These are phyloP conservation scores for Penicillium fimorum DNA, from an alignment of 495 filamentous ascomycete species.

Conservation along the genomic window DNA sequence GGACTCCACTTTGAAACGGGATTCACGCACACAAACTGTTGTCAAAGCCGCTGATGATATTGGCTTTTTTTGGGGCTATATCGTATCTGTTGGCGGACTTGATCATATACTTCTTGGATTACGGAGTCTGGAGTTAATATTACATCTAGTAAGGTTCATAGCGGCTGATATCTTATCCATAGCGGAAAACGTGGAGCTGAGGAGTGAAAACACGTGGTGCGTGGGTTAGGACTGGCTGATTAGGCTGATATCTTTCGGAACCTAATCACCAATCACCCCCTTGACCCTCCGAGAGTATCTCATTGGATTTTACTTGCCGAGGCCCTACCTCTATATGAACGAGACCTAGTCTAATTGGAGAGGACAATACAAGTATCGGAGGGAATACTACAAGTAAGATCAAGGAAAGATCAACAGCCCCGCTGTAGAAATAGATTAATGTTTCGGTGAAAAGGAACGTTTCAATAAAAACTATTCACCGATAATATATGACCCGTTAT, in stretches of 20 bases:
- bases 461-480: neutral
- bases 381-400: neutral
- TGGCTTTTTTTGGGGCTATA: neutral
- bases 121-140: neutral
- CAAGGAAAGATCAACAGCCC: neutral
- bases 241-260: neutral
- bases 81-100: neutral
- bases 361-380: neutral
- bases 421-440: neutral
- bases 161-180: neutral
- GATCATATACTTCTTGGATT: neutral
- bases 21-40: constrained; percentile 14
- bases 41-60: neutral
- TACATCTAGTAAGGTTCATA: neutral
- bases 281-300: neutral
- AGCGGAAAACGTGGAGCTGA: neutral
- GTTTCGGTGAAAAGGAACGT: neutral
- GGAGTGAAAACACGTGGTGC: neutral
- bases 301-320: neutral
- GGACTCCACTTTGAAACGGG: constrained; percentile 18
- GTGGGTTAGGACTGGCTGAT: neutral
- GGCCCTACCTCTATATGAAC: neutral
- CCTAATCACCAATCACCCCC: neutral
- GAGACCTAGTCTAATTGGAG: neutral
- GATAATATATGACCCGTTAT: neutral